Conservation (phyloP, 352 stramenopile species). For the Pythium sp. region DNA sequence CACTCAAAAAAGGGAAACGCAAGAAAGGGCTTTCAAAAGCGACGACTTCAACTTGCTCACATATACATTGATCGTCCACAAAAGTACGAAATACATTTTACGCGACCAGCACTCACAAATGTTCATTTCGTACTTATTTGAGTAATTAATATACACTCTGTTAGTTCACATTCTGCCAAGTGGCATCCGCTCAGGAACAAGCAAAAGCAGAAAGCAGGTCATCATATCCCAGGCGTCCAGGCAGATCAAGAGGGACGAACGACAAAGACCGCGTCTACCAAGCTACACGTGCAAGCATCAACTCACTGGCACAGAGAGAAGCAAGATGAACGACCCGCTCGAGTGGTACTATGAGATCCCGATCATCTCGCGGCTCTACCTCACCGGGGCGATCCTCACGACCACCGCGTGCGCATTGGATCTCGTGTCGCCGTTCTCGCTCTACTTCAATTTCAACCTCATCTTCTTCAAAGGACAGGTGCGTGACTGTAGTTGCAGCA, state of each 20-base stretch:
- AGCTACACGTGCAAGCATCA: neutral
- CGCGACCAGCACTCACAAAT: too few relatives aligned
- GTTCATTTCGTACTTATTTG: too few relatives aligned
- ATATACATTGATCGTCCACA: neutral
- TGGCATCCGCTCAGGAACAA: constrained; percentile 16
- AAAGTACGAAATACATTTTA: neutral
- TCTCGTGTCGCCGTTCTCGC: constrained; percentile 95
- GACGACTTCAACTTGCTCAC: constrained; percentile 28
- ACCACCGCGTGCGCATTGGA: constrained; percentile 96
- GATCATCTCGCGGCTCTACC: constrained; percentile 96
- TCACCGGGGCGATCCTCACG: constrained; percentile 97
- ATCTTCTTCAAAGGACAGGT: constrained; percentile 98
- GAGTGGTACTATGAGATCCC: constrained; percentile 99
- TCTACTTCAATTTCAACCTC: constrained; percentile 95
- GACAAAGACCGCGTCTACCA: too few relatives aligned
- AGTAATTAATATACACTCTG: too few relatives aligned
- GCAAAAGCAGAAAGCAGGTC: neutral
- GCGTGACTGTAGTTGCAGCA: neutral
- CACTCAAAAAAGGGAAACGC: neutral
- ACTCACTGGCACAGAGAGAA: constrained; percentile 6
- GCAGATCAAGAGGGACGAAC: neutral
- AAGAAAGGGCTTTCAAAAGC: constrained; percentile 2
- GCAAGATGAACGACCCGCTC: constrained; percentile 82
- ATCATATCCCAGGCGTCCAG: neutral
- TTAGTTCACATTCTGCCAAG: constrained; percentile 10